phyloP scores from a whole-genome alignment of 1,139 yeast species.

The Meyerozyma smithsonii region DNA sequence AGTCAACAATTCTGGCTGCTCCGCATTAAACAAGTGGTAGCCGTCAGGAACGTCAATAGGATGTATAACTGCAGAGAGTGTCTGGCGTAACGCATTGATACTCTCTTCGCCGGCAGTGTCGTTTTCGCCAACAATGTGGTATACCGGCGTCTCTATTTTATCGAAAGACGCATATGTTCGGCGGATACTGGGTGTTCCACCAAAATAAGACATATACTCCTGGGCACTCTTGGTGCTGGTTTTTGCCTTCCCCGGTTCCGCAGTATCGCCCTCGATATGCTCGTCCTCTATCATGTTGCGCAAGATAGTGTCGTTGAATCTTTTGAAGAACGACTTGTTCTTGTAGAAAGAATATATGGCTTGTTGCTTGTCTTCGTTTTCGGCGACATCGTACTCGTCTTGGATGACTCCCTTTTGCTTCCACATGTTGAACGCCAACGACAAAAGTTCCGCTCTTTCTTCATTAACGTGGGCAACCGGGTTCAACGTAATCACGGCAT shows the following conservation, averaged over 20 bases:
- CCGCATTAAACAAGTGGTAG: constrained; percentile 50
- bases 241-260: constrained; percentile 7
- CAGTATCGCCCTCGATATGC: constrained; percentile 1
- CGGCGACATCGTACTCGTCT: constrained; percentile 31
- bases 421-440: constrained; percentile 9
- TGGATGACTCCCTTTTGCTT: constrained; percentile 16
- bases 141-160: constrained; percentile 11
- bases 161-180: constrained; percentile 1
- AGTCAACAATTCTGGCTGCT: constrained; percentile 38
- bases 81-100: constrained; percentile 17
- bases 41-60: constrained; percentile 42
- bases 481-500: constrained; percentile 6
- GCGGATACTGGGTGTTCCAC: not conserved
- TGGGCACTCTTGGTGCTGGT: constrained; percentile 7
- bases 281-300: constrained; percentile 5
- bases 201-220: constrained; percentile 7
- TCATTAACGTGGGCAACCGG: constrained; percentile 8
- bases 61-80: constrained; percentile 21
- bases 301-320: constrained; percentile 4
- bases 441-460: not conserved
- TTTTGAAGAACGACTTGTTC: constrained; percentile 9
- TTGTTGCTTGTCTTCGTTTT: constrained; percentile 42
- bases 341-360: constrained; percentile 40
- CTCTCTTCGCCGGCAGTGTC: constrained; percentile 8
- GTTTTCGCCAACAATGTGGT: constrained; percentile 8